phyloP scores from a whole-genome alignment of 441 rosid species.

The Cnidoscolus chayamansa region DNA sequence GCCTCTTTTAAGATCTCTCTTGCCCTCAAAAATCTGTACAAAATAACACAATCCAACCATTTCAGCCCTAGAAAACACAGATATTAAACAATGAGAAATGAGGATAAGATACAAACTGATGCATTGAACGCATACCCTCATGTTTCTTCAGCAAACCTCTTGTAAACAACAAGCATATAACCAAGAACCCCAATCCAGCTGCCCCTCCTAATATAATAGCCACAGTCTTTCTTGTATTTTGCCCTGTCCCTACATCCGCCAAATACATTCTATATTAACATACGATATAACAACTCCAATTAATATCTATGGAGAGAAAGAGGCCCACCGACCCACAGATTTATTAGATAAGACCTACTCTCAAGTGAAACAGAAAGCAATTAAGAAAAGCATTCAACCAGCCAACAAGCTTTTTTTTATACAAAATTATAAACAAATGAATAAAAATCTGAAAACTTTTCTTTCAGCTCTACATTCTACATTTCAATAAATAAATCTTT shows the following conservation, averaged over 20 bases:
- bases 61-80: constrained; percentile 12
- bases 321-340: constrained; percentile 10
- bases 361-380: not conserved
- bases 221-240: constrained; percentile 79
- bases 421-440: constrained; percentile 1
- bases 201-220: constrained; percentile 97
- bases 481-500: not conserved
- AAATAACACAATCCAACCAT: constrained; percentile 4
- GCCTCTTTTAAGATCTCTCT: constrained; percentile 24
- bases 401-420: not conserved
- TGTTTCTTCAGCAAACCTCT: constrained; percentile 71
- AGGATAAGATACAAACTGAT: constrained; percentile 3
- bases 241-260: constrained; percentile 50
- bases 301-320: not conserved
- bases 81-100: not conserved
- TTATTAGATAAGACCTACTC: not conserved
- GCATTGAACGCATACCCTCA: constrained; percentile 50
- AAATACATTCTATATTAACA: constrained; percentile 1
- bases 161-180: constrained; percentile 77
- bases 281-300: not conserved
- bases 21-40: constrained; percentile 48
- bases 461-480: not conserved
- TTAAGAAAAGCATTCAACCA: not conserved
- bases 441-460: constrained; percentile 2
- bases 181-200: constrained; percentile 82